Conservation (phyloP, 306 rosid genomes). For the Lathyrus tuberosus region DNA sequence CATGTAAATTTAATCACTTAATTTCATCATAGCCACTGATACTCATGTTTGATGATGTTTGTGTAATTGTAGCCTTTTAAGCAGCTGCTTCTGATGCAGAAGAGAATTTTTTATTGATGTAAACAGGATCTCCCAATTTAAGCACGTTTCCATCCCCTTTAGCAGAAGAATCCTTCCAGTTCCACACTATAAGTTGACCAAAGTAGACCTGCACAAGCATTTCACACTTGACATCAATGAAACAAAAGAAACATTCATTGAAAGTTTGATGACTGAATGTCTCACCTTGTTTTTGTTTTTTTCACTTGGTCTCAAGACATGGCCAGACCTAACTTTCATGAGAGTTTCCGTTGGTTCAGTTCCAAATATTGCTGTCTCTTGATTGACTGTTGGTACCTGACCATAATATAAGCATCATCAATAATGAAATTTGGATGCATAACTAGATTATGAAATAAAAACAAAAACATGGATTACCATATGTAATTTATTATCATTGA, state of each 20-base stretch:
- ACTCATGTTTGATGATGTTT: background rate
- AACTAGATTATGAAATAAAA: too few relatives aligned
- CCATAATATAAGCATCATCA: slow-evolving; percentile 34
- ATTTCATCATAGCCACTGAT: too few relatives aligned
- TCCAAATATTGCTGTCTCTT: slow-evolving; percentile 65
- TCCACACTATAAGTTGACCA: slow-evolving; percentile 84
- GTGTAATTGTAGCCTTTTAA: slow-evolving; percentile 34
- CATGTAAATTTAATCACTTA: background rate
- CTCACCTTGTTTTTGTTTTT: slow-evolving; percentile 68
- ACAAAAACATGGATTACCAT: background rate
- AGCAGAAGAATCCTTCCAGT: slow-evolving; percentile 52
- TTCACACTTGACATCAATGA: slow-evolving; percentile 30
- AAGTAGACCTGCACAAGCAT: slow-evolving; percentile 65
- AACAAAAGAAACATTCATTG: background rate
- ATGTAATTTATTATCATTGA: background rate
- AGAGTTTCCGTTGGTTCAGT: slow-evolving; percentile 67
- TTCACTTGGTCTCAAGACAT: slow-evolving; percentile 59
- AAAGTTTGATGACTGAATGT: slow-evolving; percentile 25
- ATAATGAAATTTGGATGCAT: too few relatives aligned
- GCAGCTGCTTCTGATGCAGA: slow-evolving; percentile 70
- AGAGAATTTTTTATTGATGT: slow-evolving; percentile 54
- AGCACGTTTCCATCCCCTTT: slow-evolving; percentile 54
- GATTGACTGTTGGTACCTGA: slow-evolving; percentile 77
- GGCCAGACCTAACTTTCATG: slow-evolving; percentile 59
- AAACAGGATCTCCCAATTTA: slow-evolving; percentile 66